Evolutionary conservation across 495 filamentous ascomycete species (phyloP), one percentile per base, ranked within the genome.

Genomic region (Aspergillus panamensis): DNA sequence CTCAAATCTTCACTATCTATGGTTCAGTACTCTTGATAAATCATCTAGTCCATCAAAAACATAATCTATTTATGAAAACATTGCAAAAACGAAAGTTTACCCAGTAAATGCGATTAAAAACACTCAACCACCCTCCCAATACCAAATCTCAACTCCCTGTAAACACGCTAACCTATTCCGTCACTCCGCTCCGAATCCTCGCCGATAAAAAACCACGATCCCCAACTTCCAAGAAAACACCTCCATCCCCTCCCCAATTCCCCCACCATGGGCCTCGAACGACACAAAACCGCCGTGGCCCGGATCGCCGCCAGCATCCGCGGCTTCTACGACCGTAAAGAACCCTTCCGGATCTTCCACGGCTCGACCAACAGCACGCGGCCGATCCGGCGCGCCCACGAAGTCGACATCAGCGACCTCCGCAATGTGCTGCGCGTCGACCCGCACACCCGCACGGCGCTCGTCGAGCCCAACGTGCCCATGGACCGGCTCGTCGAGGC

Each of bases 281-380:
- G 39, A 19, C 59, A 62, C 50, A n/a, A 29, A 17, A 43, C 32
- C 19, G 33, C 59, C 32, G 59, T 62, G 5, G 17, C 53, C 6
- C 42, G 53, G 19, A 64, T 69, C 14, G 62, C 66, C 1, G 37
- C 29, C 10, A 44, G 51, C 10, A 81, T 89, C 14, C 74, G 78
- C 51, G 56, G 67, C 32, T 84, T 83, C 73, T 84, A 83, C 70
- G 69, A 82, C 16, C 73, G 77, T 16, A 71, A 77, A 31, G 75
- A 84, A 58, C 79, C 82, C 14, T 93, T 89, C 72, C 84, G 89
- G 52, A 90, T 93, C 71, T 83, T 75, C 70, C 89, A 92, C 77
- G 89, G 89, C 57, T 84, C 84, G 0, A 91, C 88, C 31, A 92
- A 91, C 71, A 86, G 78, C 67, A 92, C 88, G 16, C 84, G 87